Base-by-base conservation (phyloP, 257 asterid species). In the Fraxinus pennsylvanica region DNA sequence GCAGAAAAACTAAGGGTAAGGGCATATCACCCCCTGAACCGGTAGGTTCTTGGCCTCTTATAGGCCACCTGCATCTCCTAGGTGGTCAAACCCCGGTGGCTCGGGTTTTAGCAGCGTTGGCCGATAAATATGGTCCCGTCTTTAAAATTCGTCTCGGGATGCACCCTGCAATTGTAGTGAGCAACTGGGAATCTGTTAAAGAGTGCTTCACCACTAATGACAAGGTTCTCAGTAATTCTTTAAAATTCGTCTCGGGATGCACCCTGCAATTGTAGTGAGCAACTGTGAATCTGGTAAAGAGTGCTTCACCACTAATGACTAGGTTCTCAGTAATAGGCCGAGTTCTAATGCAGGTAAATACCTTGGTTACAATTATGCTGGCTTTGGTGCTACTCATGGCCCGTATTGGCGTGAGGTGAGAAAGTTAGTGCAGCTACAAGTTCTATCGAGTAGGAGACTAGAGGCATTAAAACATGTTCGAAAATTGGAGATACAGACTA, bases 201-300 rank as follows among this genome's bases (percentile, higher is more conserved):
- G 90, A 90, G 6, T 86, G 89, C 79, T 89, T 90, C 83, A 88
- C 95, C 19, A 79, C 84, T 35, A 84, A 87, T 65, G 95, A 90
- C 45, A 87, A 65, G 66, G 78, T 66, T 65, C 67, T 87, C 4
- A 82, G n/a, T n/a, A n/a, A n/a, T n/a, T n/a, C n/a, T 85, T 88
- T 27, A 65, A 76, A 2, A 45, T 88, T 9, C 85, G 86, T 14
- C 74, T 85, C 1, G 92, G 92, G 0, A 73, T 83, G 68, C 82
- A 74, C 71, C 78, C 50, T 9, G 76, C 70, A 43, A 69, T 88
- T 5, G 85, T 87, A 9, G 68, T 87, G 30, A 85, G 87, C 84
- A 88, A 78, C 57, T 84, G 87, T 68, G 92, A 90, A 83, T 84
- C 89, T n/a, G 91, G 84, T 7, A 84, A 78, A 61, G 90, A 90